Conservation (phyloP, 768 basidiomycete species). For the Suillus clintonianus region DNA sequence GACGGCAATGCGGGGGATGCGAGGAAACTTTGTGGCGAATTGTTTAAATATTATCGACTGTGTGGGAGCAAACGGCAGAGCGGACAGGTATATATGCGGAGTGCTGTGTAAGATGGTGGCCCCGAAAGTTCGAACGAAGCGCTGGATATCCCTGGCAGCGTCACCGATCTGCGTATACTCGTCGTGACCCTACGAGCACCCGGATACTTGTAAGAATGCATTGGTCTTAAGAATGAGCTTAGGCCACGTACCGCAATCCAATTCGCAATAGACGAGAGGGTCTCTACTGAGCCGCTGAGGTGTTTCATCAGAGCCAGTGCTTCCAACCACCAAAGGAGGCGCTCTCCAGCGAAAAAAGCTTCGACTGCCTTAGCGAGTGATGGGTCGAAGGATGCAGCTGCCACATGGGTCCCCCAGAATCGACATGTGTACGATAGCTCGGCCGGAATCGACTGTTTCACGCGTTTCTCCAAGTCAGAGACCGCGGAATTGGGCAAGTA, state of each 20-base stretch:
- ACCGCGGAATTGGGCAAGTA: constrained; percentile 24
- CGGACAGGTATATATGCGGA: constrained; percentile 28
- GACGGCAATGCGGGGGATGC: not conserved
- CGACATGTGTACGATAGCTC: constrained; percentile 32
- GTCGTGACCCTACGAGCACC: not conserved
- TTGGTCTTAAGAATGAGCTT: not conserved
- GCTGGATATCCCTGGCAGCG: constrained; percentile 4
- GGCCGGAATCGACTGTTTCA: constrained; percentile 22
- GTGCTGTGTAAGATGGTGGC: constrained; percentile 14
- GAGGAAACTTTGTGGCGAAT: constrained; percentile 13
- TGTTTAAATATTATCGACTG: constrained; percentile 18
- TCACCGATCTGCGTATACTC: not conserved
- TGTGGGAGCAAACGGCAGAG: constrained; percentile 21
- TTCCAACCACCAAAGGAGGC: too few species aligned
- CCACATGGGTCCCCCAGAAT: constrained; percentile 33
- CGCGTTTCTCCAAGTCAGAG: constrained; percentile 8
- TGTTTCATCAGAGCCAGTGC: constrained; percentile 13
- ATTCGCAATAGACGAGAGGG: not conserved
- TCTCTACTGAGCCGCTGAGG: not conserved
- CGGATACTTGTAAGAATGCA: not conserved
- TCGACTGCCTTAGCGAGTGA: constrained; percentile 14
- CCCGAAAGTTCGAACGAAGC: constrained; percentile 15
- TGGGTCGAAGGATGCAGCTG: not conserved
- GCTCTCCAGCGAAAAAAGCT: constrained; percentile 17
- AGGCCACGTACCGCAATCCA: not conserved